Evolutionary conservation across 805 yeast genomes (phyloP).

Genomic region (Pichia heedii): DNA sequence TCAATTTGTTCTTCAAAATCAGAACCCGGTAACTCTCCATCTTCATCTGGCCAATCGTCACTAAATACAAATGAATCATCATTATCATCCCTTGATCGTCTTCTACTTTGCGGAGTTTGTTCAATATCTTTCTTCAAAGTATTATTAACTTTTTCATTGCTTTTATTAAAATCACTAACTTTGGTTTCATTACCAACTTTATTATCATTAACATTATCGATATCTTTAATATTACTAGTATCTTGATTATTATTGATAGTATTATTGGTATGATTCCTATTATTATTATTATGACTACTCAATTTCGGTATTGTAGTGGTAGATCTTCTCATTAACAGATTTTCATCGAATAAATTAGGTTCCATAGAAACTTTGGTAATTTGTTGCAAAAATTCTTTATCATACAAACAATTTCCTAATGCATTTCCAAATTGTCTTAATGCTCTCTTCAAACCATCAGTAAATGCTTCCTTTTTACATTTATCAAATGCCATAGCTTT

Average conservation of each 20-base stretch:
- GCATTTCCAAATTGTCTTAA: conserved; percentile 74
- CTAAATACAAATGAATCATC: conserved; percentile 50
- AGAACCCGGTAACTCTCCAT: conserved; percentile 20
- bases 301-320: too few species aligned
- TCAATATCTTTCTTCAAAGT: background rate
- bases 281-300: background rate
- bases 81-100: conserved; percentile 7
- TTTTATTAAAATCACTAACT: background rate
- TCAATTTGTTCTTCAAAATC: background rate
- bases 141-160: too few species aligned
- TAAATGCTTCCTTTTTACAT: conserved; percentile 78
- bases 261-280: too few species aligned
- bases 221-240: background rate
- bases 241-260: background rate
- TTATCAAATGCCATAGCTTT: conserved; percentile 70
- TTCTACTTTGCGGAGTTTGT: too few species aligned
- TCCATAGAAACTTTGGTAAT: conserved; percentile 35
- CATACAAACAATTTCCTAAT: conserved; percentile 78
- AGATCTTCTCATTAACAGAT: conserved; percentile 22
- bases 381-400: conserved; percentile 51
- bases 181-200: background rate
- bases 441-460: conserved; percentile 74
- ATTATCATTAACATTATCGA: background rate
- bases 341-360: conserved; percentile 24
- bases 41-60: conserved; percentile 32